phyloP scores from a whole-genome alignment of 441 rosid genomes.

The Erodium moschatum region DNA sequence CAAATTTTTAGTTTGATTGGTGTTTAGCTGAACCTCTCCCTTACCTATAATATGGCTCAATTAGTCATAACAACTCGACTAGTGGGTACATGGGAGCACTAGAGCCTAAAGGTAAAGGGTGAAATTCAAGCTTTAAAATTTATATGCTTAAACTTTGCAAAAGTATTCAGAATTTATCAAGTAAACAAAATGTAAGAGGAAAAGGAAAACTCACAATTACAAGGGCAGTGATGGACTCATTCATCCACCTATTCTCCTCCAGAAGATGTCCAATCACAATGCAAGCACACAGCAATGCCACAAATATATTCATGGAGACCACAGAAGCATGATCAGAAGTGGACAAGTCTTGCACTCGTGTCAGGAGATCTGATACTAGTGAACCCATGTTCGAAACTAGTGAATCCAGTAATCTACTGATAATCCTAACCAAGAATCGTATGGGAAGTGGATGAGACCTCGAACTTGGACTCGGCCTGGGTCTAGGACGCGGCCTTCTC shows the following conservation, averaged over 20 bases:
- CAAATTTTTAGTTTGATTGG: no score
- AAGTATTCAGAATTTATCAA: not conserved
- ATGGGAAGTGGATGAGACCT: no score
- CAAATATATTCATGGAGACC: conserved; percentile 30
- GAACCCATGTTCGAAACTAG: not conserved
- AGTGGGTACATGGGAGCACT: not conserved
- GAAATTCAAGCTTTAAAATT: not conserved
- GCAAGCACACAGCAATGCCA: conserved; percentile 33
- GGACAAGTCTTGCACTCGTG: not conserved
- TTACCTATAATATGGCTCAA: not conserved
- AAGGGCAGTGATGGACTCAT: conserved; percentile 32
- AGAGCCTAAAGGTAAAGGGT: not conserved
- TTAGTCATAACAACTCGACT: not conserved
- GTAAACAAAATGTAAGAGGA: not conserved
- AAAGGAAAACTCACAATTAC: conserved; percentile 27
- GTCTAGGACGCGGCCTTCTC: no score
- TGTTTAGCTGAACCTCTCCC: no score
- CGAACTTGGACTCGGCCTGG: no score
- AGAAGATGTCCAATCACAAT: conserved; percentile 38
- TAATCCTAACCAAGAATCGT: no score
- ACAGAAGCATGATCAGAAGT: conserved; percentile 19
- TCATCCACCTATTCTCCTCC: conserved; percentile 33
- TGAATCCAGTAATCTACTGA: not conserved
- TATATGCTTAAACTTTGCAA: no score
- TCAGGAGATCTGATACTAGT: not conserved